Evolutionary conservation across 148 eudicot genomes (phyloP).

Genomic region (Amaranthus hypochondriacus): DNA sequence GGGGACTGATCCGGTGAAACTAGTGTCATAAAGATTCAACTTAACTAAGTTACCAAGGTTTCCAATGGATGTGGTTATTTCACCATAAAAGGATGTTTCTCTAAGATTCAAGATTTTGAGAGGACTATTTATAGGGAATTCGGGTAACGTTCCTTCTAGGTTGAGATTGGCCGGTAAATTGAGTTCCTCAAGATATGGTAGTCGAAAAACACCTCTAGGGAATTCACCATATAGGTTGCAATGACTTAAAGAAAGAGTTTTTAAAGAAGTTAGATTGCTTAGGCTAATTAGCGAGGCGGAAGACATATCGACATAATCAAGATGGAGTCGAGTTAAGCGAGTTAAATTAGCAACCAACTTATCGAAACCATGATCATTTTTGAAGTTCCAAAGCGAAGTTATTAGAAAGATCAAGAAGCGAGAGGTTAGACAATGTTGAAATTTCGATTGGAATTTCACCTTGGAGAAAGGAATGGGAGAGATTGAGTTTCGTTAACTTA

Average conservation of each 20-base stretch:
- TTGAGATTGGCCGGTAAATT: slow-evolving; percentile 9
- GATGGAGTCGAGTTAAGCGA: slow-evolving; percentile 7
- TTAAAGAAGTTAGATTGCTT: slow-evolving; percentile 13
- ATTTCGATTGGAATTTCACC: slow-evolving; percentile 30
- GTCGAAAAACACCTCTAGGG: slow-evolving; percentile 14
- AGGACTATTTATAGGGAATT: slow-evolving; percentile 12
- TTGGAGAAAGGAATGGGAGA: slow-evolving; percentile 15
- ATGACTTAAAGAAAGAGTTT: not conserved
- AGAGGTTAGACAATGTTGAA: slow-evolving; percentile 17
- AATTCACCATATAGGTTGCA: slow-evolving; percentile 20
- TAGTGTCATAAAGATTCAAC: not conserved
- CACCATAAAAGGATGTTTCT: slow-evolving; percentile 21
- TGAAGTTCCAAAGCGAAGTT: not conserved
- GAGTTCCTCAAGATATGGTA: slow-evolving; percentile 26
- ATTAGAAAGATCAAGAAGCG: slow-evolving; percentile 19
- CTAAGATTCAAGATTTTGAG: slow-evolving; percentile 1
- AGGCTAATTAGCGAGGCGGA: slow-evolving; percentile 23
- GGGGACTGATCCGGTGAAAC: slow-evolving; percentile 18
- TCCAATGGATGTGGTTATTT: slow-evolving; percentile 7
- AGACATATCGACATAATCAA: slow-evolving; percentile 15
- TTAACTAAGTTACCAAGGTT: too few species aligned
- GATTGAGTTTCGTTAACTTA: too few species aligned
- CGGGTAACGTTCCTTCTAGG: slow-evolving; percentile 25
- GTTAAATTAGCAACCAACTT: slow-evolving; percentile 23
- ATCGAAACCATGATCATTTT: slow-evolving; percentile 8